These are phyloP conservation scores for Cryomyces minteri DNA, from an alignment of 495 filamentous ascomycete genomes.

Conservation along the genomic window DNA sequence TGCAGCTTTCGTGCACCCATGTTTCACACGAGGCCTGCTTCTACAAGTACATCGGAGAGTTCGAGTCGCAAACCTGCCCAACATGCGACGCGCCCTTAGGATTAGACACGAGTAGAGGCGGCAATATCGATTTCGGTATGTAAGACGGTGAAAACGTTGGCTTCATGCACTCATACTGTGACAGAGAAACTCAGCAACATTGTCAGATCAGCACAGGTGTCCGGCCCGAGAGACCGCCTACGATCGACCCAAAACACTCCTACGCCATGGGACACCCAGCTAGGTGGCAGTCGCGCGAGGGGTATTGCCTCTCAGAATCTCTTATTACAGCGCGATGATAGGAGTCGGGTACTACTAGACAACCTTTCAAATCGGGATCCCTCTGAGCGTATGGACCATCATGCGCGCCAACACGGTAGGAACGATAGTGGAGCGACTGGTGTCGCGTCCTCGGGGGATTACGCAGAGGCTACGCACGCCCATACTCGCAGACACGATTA, in stretches of 20 bases:
- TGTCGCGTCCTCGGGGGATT: constrained; percentile 45
- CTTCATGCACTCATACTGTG: not conserved
- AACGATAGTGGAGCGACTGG: constrained; percentile 64
- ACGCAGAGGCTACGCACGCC: constrained; percentile 37
- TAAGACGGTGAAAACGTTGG: not conserved
- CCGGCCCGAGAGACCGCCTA: constrained; percentile 28
- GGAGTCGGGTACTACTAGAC: too few species aligned
- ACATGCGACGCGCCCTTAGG: constrained; percentile 86
- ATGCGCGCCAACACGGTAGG: constrained; percentile 32
- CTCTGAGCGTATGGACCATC: constrained; percentile 20
- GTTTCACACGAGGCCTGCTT: constrained; percentile 98
- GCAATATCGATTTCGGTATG: constrained; percentile 88
- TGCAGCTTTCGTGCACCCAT: constrained; percentile 91
- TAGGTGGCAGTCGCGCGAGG: too few species aligned
- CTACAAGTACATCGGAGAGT: constrained; percentile 94
- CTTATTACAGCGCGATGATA: too few species aligned
- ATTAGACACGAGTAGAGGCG: constrained; percentile 85
- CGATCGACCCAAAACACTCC: constrained; percentile 33
- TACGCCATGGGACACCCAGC: constrained; percentile 33
- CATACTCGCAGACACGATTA: constrained; percentile 66
- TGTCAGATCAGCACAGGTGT: constrained; percentile 65
- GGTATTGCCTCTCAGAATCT: too few species aligned
- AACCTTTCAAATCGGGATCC: too few species aligned
- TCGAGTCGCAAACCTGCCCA: constrained; percentile 88
- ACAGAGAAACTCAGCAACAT: constrained; percentile 91